Conservation (phyloP, 176 grass and related monocot species). For the Typha latifolia region DNA sequence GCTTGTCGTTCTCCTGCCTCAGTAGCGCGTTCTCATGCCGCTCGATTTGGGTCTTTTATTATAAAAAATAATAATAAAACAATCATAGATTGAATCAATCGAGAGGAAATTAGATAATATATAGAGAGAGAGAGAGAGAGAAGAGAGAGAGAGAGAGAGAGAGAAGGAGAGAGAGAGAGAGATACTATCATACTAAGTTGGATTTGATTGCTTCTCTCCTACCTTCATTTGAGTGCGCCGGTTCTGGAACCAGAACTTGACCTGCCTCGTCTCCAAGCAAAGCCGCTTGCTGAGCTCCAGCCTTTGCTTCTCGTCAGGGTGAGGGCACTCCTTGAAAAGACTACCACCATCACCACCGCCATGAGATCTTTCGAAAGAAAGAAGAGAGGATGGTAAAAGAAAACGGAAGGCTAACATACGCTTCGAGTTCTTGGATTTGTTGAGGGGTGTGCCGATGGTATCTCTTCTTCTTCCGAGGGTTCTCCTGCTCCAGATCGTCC, state of each 20-base stretch:
- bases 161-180: too few relatives aligned
- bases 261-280: conserved; percentile 72
- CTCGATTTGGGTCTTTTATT: conserved; percentile 78
- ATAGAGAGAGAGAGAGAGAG: too few relatives aligned
- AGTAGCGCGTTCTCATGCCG: conserved; percentile 88
- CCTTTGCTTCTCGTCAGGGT: conserved; percentile 92
- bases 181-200: too few relatives aligned
- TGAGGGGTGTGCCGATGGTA: conserved; percentile 98
- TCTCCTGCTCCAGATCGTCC: conserved; percentile 69
- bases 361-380: conserved; percentile 12
- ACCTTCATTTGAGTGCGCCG: conserved; percentile 99
- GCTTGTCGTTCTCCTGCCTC: conserved; percentile 94
- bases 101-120: background rate
- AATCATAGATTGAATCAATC: background rate
- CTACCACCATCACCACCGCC: conserved; percentile 11
- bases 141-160: too few relatives aligned
- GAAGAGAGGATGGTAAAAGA: background rate
- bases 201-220: background rate
- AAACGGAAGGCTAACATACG: conserved; percentile 29
- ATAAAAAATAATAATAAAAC: background rate
- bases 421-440: conserved; percentile 97
- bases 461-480: conserved; percentile 71
- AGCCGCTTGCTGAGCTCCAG: conserved; percentile 87
- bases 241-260: conserved; percentile 99
- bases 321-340: conserved; percentile 95